A percentile compares a stretch with the other conserved stretches of the same genome.
phyloP scores from a whole-genome alignment of 1,139 yeast genomes.

The Suhomyces guaymorum region DNA sequence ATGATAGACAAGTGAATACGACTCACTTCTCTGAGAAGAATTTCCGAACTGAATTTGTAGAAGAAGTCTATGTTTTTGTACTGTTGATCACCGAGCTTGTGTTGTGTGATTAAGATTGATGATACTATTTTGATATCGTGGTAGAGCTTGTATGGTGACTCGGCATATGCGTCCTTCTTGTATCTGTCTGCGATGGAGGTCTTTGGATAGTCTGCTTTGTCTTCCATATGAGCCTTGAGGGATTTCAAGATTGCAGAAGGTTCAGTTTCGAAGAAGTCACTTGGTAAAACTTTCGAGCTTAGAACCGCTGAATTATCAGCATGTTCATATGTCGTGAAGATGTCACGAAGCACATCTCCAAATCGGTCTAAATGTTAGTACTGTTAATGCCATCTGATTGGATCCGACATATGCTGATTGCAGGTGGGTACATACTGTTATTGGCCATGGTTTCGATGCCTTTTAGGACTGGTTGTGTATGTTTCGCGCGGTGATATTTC shows the following conservation, averaged over 20 bases:
- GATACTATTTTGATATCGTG: conserved; percentile 75
- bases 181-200: conserved; percentile 27
- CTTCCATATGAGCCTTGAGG: conserved; percentile 35
- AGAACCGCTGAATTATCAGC: conserved; percentile 41
- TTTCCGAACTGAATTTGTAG: conserved; percentile 68
- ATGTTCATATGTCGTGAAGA: conserved; percentile 29
- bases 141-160: conserved; percentile 53
- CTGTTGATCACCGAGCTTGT: conserved; percentile 54
- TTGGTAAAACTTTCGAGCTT: conserved; percentile 41
- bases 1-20: conserved; percentile 32
- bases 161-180: conserved; percentile 33
- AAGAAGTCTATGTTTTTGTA: conserved; percentile 67
- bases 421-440: conserved; percentile 8
- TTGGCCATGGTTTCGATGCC: conserved; percentile 11
- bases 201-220: conserved; percentile 20
- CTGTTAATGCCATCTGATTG: not conserved
- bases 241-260: conserved; percentile 46
- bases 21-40: conserved; percentile 69
- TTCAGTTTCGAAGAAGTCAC: conserved; percentile 46
- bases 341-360: conserved; percentile 15
- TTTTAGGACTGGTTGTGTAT: no score
- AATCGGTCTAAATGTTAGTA: conserved; percentile 14
- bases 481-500: no score
- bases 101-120: conserved; percentile 47
- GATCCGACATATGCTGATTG: no score